Conservation (phyloP, 176 grass and related monocot species). For the Cymbopogon citratus region DNA sequence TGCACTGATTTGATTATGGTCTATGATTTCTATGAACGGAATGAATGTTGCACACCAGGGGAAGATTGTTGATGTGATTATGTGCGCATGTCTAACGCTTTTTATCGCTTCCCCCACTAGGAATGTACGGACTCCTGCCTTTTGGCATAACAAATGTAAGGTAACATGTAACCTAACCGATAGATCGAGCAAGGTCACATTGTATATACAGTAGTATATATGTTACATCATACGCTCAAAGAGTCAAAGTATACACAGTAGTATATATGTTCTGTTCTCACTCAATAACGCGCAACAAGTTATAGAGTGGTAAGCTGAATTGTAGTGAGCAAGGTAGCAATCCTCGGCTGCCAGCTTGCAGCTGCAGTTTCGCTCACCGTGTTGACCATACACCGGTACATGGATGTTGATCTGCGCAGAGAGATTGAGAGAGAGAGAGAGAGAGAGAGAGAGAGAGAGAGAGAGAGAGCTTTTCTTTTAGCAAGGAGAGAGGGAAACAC, state of each 20-base stretch:
- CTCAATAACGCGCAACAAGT: not conserved
- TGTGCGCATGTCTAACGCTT: not conserved
- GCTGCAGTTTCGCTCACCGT: not conserved
- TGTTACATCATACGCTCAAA: not conserved
- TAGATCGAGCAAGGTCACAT: not conserved
- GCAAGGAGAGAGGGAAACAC: no score
- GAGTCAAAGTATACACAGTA: not conserved
- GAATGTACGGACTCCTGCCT: not conserved
- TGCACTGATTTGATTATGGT: not conserved
- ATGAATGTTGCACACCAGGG: not conserved
- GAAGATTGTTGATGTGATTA: not conserved
- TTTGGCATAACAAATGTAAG: conserved; percentile 13
- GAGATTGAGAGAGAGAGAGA: not conserved
- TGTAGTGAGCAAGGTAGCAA: not conserved
- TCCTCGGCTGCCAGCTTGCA: no score
- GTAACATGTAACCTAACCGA: conserved; percentile 26
- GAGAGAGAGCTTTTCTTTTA: not conserved
- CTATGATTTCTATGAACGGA: not conserved
- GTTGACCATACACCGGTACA: not conserved
- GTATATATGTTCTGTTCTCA: not conserved
- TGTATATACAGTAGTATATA: not conserved
- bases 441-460: not conserved
- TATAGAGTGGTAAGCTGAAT: not conserved
- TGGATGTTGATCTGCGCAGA: not conserved
- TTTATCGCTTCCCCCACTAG: conserved; percentile 10